Base-by-base conservation (phyloP, 2,329 filamentous ascomycete genomes). In the Paraphoma sp. region DNA sequence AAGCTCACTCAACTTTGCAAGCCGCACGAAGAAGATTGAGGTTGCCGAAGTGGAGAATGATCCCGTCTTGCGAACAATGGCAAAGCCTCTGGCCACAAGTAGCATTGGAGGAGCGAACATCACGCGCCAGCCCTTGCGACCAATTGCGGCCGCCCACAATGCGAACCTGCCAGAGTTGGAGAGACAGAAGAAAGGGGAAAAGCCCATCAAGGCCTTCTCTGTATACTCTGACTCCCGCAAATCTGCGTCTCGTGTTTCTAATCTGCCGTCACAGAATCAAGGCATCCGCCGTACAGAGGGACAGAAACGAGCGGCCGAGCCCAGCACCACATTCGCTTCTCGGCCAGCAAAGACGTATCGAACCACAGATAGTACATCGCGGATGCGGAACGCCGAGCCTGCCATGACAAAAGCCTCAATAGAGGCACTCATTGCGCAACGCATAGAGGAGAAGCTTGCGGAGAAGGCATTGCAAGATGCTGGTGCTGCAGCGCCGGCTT, bases 41-140 rank as follows among this genome's bases (percentile, higher is more conserved):
- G 90, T 97, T 10, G 89, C 92, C 48, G 95, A 98, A 76, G 91
- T 97, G 55, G 94, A 98, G 76, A 98, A 98, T 71, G 93, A 97
- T 71, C 89, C 96, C 4, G 89, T 97, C 41, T 96, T 92, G 80
- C 70, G 76, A 31, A 75, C 74, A 16, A 71, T 72, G 48, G 73
- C 74, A 45, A 73, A 76, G 10, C 76, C 78, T n/a, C 59, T 76
- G 10, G 76, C 73, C 33, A 73, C 73, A 12, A 70, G 70, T 51
- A 71, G 66, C 60, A 60, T 76, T 44, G 54, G 68, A 12, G 77
- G 76, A 36, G 65, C 74, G 33, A 76, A 74, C 48, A 76, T 81
- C 23, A 79, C 82, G 51, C 85, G 94, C 14, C 93, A 97, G 72
- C 92, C 94, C 9, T 78, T 97, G 23, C 86, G 91, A 14, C 89